A percentile compares a stretch with the other conserved stretches of the same genome.
Evolutionary conservation across 345 rosid genomes (phyloP).

Genomic region (Clausena lansium): DNA sequence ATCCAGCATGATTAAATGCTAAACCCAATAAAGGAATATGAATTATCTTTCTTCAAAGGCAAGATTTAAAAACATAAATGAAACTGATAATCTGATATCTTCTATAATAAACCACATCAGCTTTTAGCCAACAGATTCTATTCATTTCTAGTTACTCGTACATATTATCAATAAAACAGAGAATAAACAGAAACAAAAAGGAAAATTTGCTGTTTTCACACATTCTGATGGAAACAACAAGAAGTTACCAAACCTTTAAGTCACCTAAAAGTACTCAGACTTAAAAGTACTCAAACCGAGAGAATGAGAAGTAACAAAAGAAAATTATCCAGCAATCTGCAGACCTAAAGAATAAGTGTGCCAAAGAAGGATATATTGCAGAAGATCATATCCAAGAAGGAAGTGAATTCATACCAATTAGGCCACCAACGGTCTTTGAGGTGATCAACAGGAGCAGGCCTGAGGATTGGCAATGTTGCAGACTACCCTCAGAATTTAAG

Average conservation of each 20-base stretch:
- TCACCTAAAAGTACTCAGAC: constrained; percentile 1
- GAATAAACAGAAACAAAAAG: too few relatives aligned
- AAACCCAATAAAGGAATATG: neutral
- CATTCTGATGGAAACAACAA: too few relatives aligned
- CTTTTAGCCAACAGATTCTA: too few relatives aligned
- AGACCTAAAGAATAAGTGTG: constrained; percentile 4
- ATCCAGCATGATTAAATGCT: neutral
- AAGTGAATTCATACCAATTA: constrained; percentile 32
- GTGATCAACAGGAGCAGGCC: constrained; percentile 56
- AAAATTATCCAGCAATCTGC: constrained; percentile 6
- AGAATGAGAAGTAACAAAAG: constrained; percentile 16
- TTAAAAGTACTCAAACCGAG: constrained; percentile 1
- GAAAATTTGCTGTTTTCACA: too few relatives aligned
- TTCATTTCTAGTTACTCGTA: neutral
- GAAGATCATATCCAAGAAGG: constrained; percentile 37
- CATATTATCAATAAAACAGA: too few relatives aligned
- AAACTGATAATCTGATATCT: neutral
- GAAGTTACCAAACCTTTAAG: neutral
- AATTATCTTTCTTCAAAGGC: neutral
- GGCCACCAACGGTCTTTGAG: constrained; percentile 44
- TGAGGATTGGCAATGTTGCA: constrained; percentile 19
- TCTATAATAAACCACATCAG: neutral
- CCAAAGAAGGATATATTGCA: constrained; percentile 23
- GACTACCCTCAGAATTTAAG: constrained; percentile 36
- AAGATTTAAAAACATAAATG: too few relatives aligned